A percentile compares a stretch with the other conserved stretches of the same genome.
Evolutionary conservation across 441 rosid species (phyloP).

Genomic region (Codiaeum variegatum): DNA sequence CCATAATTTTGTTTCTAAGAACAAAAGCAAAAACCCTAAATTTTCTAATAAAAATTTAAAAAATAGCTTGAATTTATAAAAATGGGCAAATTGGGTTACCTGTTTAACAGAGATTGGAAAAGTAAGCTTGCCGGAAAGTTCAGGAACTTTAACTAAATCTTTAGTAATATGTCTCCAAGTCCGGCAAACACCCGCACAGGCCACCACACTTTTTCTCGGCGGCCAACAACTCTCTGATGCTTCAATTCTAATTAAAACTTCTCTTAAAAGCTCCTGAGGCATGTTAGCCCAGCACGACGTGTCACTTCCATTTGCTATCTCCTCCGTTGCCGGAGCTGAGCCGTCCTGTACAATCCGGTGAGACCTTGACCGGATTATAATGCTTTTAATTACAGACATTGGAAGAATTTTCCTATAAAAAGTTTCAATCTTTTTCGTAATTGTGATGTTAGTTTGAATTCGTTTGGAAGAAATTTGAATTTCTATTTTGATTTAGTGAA

Average conservation of each 20-base stretch:
- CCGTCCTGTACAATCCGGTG: constrained; percentile 81
- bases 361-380: constrained; percentile 71
- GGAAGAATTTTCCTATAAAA: background rate
- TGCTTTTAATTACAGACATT: constrained; percentile 43
- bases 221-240: constrained; percentile 78
- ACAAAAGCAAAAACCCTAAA: background rate
- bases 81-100: constrained; percentile 35
- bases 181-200: constrained; percentile 94
- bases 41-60: background rate
- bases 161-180: constrained; percentile 82
- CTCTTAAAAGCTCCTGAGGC: constrained; percentile 93
- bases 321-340: constrained; percentile 32
- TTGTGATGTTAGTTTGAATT: background rate
- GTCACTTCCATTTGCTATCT: constrained; percentile 50
- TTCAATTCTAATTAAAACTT: constrained; percentile 74
- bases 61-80: background rate
- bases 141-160: constrained; percentile 80
- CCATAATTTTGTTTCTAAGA: background rate
- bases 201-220: constrained; percentile 72
- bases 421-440: background rate
- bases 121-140: constrained; percentile 66
- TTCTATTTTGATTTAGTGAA: background rate
- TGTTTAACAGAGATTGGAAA: constrained; percentile 93
- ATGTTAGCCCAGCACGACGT: constrained; percentile 68
- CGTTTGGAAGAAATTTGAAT: background rate